These are phyloP conservation scores for Exophiala bonariae DNA, from an alignment of 2,329 filamentous ascomycete species.

Conservation along the genomic window DNA sequence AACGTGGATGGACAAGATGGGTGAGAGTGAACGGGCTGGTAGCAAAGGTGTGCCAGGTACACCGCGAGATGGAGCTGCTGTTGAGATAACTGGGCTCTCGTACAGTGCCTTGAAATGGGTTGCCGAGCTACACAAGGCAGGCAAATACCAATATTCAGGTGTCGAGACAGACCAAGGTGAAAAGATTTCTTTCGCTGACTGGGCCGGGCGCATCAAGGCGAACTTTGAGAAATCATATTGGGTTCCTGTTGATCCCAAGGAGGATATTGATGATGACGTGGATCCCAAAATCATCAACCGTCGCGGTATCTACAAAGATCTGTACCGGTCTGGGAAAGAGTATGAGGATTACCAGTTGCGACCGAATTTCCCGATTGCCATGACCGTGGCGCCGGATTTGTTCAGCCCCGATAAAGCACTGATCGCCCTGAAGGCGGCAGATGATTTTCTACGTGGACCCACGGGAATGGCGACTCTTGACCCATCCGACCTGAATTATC, in stretches of 20 bases:
- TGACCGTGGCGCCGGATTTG: constrained; percentile 87
- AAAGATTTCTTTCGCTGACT: constrained; percentile 69
- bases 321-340: constrained; percentile 90
- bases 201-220: constrained; percentile 75
- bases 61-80: constrained; percentile 90
- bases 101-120: constrained; percentile 90
- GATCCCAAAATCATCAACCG: constrained; percentile 80
- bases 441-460: constrained; percentile 77
- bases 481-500: constrained; percentile 87
- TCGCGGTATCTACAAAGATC: constrained; percentile 95
- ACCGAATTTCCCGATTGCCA: constrained; percentile 90
- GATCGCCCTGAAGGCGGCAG: constrained; percentile 74
- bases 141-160: constrained; percentile 70
- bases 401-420: constrained; percentile 80
- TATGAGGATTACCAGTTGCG: constrained; percentile 98
- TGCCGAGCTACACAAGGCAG: constrained; percentile 62
- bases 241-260: constrained; percentile 66
- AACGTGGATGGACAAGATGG: constrained; percentile 99
- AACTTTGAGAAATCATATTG: constrained; percentile 96
- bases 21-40: constrained; percentile 86
- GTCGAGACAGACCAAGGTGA: constrained; percentile 67
- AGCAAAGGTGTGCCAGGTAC: constrained; percentile 94
- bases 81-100: constrained; percentile 90
- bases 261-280: constrained; percentile 74
- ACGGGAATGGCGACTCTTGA: constrained; percentile 96